Base-by-base conservation (phyloP, 495 filamentous ascomycete genomes). In the Lophiotrema nucula region DNA sequence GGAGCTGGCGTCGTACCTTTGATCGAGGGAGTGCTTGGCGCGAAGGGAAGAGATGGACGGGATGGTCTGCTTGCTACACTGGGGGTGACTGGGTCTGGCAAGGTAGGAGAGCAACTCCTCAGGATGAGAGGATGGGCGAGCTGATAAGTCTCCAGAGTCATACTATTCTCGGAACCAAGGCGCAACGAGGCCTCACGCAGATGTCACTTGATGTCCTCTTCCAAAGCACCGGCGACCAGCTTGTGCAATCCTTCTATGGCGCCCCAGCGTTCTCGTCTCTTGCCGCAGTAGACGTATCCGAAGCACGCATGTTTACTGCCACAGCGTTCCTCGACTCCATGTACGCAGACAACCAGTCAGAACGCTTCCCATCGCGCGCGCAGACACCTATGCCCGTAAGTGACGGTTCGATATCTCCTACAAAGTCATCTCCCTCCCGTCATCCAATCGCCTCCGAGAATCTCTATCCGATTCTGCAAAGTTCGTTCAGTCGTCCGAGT, bases 51-150 rank as follows among this genome's bases (percentile, higher is more conserved):
- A 19, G 84, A 90, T 53, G 88, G 89, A 19, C 82, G 89, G 56
- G 93, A 98, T 80, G 92, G 91, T 16, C 69, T 97, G 64, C 70
- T 98, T 39, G 93, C 93, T 24, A 97, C 93, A 33, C 72, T 98
- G 47, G 93, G 93, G 4, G 93, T 97, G 26, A 97, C 93, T 5
- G 95, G 93, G 16, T 95, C 89, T 58, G 93, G 93, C 66, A 98
- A 98, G 84, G 92, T 95, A 35, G 8, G 8, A 35, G 15, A 35
- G 31, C 8, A 35, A 8, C 62, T 28, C 79, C 23, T 19, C 27
- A 3, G 18, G 10, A 18, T 3, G 23, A 55, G 15, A 28, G 25
- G n/a, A 18, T 38, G 22, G 2, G 8, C 1, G 8, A 35, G 31
- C 28, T 59, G 27, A 59, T 31, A 26, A 10, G 6, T 27, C 12